Conservation (phyloP, 495 filamentous ascomycete species). For the Hypoxylon subgilvum region DNA sequence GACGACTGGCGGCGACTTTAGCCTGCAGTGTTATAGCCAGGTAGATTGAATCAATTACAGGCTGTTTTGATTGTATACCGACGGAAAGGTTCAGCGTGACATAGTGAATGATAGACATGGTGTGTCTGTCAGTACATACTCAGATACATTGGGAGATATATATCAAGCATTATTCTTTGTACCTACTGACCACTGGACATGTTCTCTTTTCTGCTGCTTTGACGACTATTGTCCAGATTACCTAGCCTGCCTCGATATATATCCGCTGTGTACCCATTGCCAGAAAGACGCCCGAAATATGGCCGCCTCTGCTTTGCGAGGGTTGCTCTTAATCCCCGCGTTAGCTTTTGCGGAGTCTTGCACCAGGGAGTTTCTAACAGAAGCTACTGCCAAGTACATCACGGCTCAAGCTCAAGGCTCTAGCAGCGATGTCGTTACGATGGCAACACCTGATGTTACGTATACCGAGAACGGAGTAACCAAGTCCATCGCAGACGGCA, state of each 20-base stretch:
- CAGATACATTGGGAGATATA: no score
- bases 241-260: no score
- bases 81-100: not conserved
- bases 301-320: constrained; percentile 5
- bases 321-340: constrained; percentile 21
- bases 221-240: no score
- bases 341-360: constrained; percentile 37
- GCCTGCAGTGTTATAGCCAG: constrained; percentile 8
- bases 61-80: constrained; percentile 14
- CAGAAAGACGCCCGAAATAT: not conserved
- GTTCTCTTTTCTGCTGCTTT: no score
- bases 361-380: constrained; percentile 41
- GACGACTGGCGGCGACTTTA: constrained; percentile 3
- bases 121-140: not conserved
- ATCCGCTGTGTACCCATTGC: not conserved
- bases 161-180: no score
- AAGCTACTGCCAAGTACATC: constrained; percentile 41
- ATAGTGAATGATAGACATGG: not conserved
- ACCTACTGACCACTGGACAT: no score
- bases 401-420: constrained; percentile 41
- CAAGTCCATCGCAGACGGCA: constrained; percentile 37
- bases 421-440: constrained; percentile 17
- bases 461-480: constrained; percentile 50
- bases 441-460: constrained; percentile 38
- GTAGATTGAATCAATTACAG: constrained; percentile 15